These are phyloP conservation scores for Phytophthora megakarya DNA, from an alignment of 352 stramenopile species.

Conservation along the genomic window DNA sequence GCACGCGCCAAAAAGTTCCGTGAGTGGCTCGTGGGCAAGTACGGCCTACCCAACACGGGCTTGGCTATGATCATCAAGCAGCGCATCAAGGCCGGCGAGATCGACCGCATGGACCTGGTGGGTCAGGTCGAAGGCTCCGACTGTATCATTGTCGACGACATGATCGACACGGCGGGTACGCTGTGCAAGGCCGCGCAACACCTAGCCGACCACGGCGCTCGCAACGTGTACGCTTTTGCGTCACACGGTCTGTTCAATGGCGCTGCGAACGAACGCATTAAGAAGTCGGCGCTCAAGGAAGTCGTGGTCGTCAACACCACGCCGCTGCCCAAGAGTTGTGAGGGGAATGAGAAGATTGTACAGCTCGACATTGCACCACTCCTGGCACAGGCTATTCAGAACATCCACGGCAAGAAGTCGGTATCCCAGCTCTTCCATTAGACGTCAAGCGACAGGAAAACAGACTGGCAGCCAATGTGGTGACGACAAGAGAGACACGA, in stretches of 20 bases:
- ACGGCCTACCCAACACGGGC: constrained; percentile 96
- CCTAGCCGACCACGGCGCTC: constrained; percentile 94
- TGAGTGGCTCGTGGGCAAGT: constrained; percentile 97
- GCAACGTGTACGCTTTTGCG: constrained; percentile 99
- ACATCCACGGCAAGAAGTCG: constrained; percentile 99
- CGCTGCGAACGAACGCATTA: constrained; percentile 89
- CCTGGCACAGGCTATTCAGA: constrained; percentile 98
- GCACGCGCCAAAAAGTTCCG: constrained; percentile 99
- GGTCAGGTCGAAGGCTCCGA: constrained; percentile 98
- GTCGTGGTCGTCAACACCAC: constrained; percentile 92
- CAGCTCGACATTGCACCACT: constrained; percentile 98
- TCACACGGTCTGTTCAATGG: constrained; percentile 98
- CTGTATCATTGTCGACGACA: constrained; percentile 99
- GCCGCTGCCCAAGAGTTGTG: constrained; percentile 80
- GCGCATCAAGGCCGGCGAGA: constrained; percentile 96
- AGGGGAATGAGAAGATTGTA: constrained; percentile 98
- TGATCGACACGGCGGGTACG: constrained; percentile 99
- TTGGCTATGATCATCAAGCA: constrained; percentile 99
- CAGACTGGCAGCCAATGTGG: constrained; percentile 21
- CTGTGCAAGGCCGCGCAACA: constrained; percentile 98
- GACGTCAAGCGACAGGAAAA: constrained; percentile 20
- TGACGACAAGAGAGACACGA: constrained; percentile 8
- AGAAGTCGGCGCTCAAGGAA: constrained; percentile 91
- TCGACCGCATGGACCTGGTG: constrained; percentile 99
- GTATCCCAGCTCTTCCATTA: constrained; percentile 99